phyloP scores from a whole-genome alignment of 371 early-diverging fungal species.

The Parasitella parasitica region DNA sequence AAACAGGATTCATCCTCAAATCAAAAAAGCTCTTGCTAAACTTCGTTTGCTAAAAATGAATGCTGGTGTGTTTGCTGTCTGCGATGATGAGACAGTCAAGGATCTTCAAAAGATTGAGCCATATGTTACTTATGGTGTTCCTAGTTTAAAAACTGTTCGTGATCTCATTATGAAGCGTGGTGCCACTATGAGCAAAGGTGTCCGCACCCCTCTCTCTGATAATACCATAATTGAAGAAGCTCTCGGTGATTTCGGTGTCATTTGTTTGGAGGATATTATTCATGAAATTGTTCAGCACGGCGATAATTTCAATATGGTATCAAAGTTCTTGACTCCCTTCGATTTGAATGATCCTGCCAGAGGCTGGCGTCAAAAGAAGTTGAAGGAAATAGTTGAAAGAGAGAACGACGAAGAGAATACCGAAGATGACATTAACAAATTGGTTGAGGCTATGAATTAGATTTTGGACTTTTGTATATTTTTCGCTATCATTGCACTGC shows the following conservation, averaged over 20 bases:
- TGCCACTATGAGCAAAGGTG: slow-evolving; percentile 90
- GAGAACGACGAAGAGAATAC: slow-evolving; percentile 96
- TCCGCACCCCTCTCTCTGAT: slow-evolving; percentile 94
- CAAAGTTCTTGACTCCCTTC: slow-evolving; percentile 98
- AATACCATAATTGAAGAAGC: slow-evolving; percentile 93
- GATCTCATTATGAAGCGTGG: slow-evolving; percentile 99
- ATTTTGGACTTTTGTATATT: not conserved
- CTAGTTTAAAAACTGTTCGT: slow-evolving; percentile 97
- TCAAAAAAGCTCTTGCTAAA: slow-evolving; percentile 94
- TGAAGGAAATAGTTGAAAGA: slow-evolving; percentile 86
- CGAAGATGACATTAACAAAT: slow-evolving; percentile 92
- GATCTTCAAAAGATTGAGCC: slow-evolving; percentile 96
- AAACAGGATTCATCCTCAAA: slow-evolving; percentile 96
- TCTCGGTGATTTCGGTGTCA: slow-evolving; percentile 93
- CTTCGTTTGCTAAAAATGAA: slow-evolving; percentile 97
- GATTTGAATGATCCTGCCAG: slow-evolving; percentile 95
- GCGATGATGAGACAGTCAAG: slow-evolving; percentile 93
- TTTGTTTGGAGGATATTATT: slow-evolving; percentile 98
- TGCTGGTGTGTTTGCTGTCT: slow-evolving; percentile 94
- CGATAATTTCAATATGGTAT: slow-evolving; percentile 75
- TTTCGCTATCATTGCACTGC: not conserved
- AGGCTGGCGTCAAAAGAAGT: slow-evolving; percentile 95
- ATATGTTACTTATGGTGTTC: slow-evolving; percentile 94
- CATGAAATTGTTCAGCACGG: slow-evolving; percentile 98
- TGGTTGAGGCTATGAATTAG: slow-evolving; percentile 97